phyloP scores from a whole-genome alignment of 305 asterid species.

The Solanum hybrid region DNA sequence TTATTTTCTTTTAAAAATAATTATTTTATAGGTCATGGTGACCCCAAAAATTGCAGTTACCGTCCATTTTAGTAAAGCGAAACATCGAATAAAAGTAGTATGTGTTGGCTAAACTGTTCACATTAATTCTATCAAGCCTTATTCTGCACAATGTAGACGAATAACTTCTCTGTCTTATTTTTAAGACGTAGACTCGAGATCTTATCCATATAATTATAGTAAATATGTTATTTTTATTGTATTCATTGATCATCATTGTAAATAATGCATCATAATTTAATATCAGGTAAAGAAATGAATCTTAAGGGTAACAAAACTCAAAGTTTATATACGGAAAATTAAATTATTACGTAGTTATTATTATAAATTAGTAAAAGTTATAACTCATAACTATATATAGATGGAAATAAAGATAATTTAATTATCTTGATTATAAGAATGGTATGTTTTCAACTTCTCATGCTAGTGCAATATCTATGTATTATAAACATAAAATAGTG shows the following conservation, averaged over 20 bases:
- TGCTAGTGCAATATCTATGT: background rate
- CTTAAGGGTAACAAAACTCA: accelerated
- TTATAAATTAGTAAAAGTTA: background rate
- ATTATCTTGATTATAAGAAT: background rate
- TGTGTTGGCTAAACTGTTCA: background rate
- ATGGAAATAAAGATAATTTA: background rate
- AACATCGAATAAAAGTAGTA: background rate
- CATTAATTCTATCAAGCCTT: background rate
- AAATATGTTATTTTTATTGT: too few relatives aligned
- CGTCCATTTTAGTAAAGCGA: background rate
- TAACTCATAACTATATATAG: background rate
- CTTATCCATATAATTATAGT: accelerated
- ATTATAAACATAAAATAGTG: background rate
- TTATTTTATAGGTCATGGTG: background rate
- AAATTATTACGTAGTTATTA: background rate
- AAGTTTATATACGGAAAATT: background rate
- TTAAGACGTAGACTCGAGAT: background rate
- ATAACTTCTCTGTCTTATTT: too few relatives aligned
- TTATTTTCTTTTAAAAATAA: background rate
- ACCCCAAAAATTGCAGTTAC: background rate
- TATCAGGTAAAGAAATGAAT: too few relatives aligned
- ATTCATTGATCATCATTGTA: too few relatives aligned
- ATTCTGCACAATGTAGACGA: background rate
- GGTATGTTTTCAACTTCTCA: background rate
- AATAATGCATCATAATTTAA: background rate